Percentiles rank a stretch among this genome's conserved stretches.
Evolutionary conservation across 2,329 filamentous ascomycete species (phyloP).

Genomic region (Stenocarpella maydis): DNA sequence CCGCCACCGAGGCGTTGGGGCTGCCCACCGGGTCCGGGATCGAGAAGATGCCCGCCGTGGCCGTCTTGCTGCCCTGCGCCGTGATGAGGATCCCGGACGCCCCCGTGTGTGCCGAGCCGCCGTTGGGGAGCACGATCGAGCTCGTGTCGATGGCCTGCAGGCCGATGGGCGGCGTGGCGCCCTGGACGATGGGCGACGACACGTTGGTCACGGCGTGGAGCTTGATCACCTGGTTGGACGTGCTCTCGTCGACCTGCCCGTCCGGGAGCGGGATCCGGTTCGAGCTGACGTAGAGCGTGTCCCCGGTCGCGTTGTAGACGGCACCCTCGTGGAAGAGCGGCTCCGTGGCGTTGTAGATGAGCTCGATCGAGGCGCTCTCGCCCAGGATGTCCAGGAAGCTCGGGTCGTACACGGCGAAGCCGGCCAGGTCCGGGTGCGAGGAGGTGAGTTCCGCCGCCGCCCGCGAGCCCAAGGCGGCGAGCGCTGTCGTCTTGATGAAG

Average conservation of each 20-base stretch:
- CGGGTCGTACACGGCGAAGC: conserved; percentile 25
- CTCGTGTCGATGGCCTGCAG: conserved; percentile 16
- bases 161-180: conserved; percentile 2
- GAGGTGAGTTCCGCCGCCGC: conserved; percentile 13
- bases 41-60: conserved; percentile 25
- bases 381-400: conserved; percentile 31
- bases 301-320: conserved; percentile 26
- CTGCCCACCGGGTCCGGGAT: conserved; percentile 32
- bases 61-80: conserved; percentile 33
- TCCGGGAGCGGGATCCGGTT: conserved; percentile 34
- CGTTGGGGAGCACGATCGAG: conserved; percentile 32
- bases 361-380: conserved; percentile 31
- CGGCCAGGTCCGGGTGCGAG: conserved; percentile 32
- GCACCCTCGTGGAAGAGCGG: conserved; percentile 34
- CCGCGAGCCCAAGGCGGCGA: conserved; percentile 17
- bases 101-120: conserved; percentile 3
- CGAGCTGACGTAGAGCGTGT: conserved; percentile 32
- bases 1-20: conserved; percentile 38
- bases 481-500: background rate
- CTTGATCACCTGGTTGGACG: conserved; percentile 32
- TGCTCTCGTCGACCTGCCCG: conserved; percentile 29
- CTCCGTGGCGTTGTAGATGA: conserved; percentile 33
- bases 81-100: conserved; percentile 29
- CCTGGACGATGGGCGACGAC: conserved; percentile 12
- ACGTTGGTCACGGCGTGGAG: conserved; percentile 29